A percentile compares a stretch with the other conserved stretches of the same genome.
Evolutionary conservation across 2,329 filamentous ascomycete genomes (phyloP).

Genomic region (Xylariaceae sp.): DNA sequence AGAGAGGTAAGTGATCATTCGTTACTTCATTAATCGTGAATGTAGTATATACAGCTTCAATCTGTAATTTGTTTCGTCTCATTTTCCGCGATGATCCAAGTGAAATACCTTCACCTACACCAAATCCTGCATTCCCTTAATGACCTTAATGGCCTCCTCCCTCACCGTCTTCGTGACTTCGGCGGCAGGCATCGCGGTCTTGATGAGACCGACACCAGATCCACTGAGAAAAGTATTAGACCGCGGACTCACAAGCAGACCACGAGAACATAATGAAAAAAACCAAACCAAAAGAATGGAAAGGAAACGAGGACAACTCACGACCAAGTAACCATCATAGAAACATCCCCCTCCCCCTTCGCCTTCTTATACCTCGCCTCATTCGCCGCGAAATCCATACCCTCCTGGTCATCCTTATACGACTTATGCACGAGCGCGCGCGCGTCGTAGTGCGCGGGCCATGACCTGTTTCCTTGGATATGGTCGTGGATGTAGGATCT

Average conservation of each 20-base stretch:
- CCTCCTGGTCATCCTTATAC: conserved; percentile 24
- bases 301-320: no score
- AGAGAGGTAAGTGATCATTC: no score
- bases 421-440: conserved; percentile 29
- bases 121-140: conserved; percentile 7
- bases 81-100: not conserved
- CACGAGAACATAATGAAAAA: not conserved
- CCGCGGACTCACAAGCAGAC: not conserved
- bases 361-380: conserved; percentile 22
- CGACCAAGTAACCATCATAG: conserved; percentile 32
- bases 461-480: conserved; percentile 27
- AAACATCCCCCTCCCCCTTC: conserved; percentile 25
- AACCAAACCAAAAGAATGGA: no score
- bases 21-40: no score
- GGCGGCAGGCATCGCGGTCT: conserved; percentile 25
- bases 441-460: conserved; percentile 31
- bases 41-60: not conserved
- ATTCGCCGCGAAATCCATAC: conserved; percentile 29
- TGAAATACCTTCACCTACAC: not conserved
- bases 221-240: conserved; percentile 21
- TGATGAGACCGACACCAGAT: conserved; percentile 29
- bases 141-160: conserved; percentile 25
- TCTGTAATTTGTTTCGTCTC: not conserved
- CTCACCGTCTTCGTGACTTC: conserved; percentile 28
- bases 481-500: conserved; percentile 31